phyloP scores from a whole-genome alignment of 805 yeast species.

The Tetrapisispora nanseiensis region DNA sequence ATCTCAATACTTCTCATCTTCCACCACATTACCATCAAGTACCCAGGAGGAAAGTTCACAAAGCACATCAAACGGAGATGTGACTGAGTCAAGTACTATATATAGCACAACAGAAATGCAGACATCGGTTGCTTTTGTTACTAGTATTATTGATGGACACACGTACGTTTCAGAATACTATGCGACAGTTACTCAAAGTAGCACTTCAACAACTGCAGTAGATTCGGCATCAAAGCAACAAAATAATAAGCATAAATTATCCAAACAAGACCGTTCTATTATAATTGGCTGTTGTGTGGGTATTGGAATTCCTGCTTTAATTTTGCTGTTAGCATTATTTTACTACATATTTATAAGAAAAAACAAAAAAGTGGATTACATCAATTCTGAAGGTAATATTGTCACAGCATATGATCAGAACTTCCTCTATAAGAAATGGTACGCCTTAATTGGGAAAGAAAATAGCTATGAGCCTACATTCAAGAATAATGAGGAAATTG shows the following conservation, averaged over 20 bases:
- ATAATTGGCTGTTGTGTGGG: conserved; percentile 63
- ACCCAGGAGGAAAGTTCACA: background rate
- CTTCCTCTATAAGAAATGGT: conserved; percentile 17
- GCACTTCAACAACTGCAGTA: conserved; percentile 20
- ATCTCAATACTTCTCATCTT: too few relatives aligned
- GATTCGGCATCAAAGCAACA: conserved; percentile 8
- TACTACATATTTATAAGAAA: conserved; percentile 19
- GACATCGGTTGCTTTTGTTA: conserved; percentile 7
- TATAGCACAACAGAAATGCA: background rate
- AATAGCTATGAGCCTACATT: background rate
- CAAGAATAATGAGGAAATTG: background rate
- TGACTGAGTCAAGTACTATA: background rate
- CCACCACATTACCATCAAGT: background rate
- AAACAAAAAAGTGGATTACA: conserved; percentile 21
- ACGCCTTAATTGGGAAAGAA: conserved; percentile 15
- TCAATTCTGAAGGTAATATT: conserved; percentile 26
- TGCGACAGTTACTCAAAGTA: conserved; percentile 22
- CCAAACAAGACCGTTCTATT: conserved; percentile 38
- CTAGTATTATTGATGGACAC: conserved; percentile 23
- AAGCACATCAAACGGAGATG: background rate
- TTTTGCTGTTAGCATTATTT: conserved; percentile 7
- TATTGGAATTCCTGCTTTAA: conserved; percentile 49
- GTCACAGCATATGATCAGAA: conserved; percentile 21
- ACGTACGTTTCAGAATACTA: conserved; percentile 25
- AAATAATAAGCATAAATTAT: conserved; percentile 31